A percentile compares a stretch with the other conserved stretches of the same genome.
These are phyloP conservation scores for Aureobasidium sp. DNA, from an alignment of 2,329 filamentous ascomycete species.

Conservation along the genomic window DNA sequence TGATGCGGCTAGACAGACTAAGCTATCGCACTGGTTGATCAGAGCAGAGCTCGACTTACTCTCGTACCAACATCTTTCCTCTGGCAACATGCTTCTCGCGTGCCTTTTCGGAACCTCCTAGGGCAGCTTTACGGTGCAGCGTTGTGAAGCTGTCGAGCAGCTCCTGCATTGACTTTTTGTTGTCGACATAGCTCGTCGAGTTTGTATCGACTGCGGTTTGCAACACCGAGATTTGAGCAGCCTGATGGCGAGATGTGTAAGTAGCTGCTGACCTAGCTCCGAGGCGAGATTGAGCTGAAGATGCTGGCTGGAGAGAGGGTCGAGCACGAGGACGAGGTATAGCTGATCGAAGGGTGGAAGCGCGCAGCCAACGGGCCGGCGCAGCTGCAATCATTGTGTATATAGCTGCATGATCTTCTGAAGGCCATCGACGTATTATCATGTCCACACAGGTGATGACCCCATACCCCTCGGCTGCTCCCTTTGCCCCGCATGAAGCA, in stretches of 20 bases:
- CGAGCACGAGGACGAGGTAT: not conserved
- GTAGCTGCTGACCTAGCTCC: slow-evolving; percentile 44
- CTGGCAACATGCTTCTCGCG: slow-evolving; percentile 78
- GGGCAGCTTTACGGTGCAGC: slow-evolving; percentile 54
- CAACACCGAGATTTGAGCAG: slow-evolving; percentile 72
- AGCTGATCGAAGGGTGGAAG: not conserved
- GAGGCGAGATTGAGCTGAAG: not conserved
- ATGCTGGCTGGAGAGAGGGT: not conserved
- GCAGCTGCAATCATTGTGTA: slow-evolving; percentile 10
- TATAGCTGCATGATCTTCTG: not conserved
- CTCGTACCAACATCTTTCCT: slow-evolving; percentile 90
- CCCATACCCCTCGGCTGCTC: slow-evolving; percentile 9
- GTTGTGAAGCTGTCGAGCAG: slow-evolving; percentile 61
- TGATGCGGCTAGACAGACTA: slow-evolving; percentile 51
- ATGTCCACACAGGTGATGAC: slow-evolving; percentile 9
- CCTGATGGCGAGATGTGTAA: slow-evolving; percentile 75
- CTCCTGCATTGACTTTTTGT: slow-evolving; percentile 68
- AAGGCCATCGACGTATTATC: not conserved
- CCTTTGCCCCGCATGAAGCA: slow-evolving; percentile 6
- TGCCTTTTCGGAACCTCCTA: slow-evolving; percentile 74
- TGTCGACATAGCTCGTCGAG: slow-evolving; percentile 74
- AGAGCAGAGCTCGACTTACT: slow-evolving; percentile 37
- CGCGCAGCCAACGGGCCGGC: not conserved
- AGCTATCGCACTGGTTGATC: not conserved
- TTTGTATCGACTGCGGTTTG: slow-evolving; percentile 68